These are phyloP conservation scores for Galerina sulciceps DNA, from an alignment of 768 basidiomycete genomes.

Conservation along the genomic window DNA sequence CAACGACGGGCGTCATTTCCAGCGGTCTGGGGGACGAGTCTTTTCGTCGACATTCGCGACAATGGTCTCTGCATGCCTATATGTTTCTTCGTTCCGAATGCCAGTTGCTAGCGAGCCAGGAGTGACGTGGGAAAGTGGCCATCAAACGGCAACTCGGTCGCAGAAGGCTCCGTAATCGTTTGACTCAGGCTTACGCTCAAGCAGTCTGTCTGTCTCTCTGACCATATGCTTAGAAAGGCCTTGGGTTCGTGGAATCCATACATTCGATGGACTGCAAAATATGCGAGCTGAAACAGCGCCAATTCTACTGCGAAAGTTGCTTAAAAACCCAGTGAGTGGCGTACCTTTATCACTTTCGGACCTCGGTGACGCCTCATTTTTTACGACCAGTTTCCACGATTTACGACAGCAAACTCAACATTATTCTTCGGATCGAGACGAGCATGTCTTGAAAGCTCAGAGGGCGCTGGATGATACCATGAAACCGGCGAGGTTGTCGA, in stretches of 20 bases:
- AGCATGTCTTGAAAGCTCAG: slow-evolving; percentile 56
- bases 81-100: no score
- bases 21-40: no score
- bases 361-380: background rate
- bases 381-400: background rate
- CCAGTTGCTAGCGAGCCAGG: no score
- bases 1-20: no score
- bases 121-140: no score
- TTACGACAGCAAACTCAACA: slow-evolving; percentile 49
- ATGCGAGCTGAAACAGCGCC: slow-evolving; percentile 73
- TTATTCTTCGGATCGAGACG: slow-evolving; percentile 62
- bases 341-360: background rate
- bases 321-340: slow-evolving; percentile 62
- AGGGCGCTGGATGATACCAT: slow-evolving; percentile 51
- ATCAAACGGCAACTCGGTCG: no score
- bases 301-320: slow-evolving; percentile 76
- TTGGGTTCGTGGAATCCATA: background rate
- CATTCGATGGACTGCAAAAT: slow-evolving; percentile 72
- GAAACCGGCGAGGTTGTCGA: slow-evolving; percentile 41
- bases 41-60: no score
- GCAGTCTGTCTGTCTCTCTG: no score
- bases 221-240: no score
- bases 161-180: no score
- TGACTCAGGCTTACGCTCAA: no score
- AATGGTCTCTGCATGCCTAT: no score